Evolutionary conservation across 2,329 filamentous ascomycete species (phyloP).

Genomic region (Colletotrichum sansevieriae): DNA sequence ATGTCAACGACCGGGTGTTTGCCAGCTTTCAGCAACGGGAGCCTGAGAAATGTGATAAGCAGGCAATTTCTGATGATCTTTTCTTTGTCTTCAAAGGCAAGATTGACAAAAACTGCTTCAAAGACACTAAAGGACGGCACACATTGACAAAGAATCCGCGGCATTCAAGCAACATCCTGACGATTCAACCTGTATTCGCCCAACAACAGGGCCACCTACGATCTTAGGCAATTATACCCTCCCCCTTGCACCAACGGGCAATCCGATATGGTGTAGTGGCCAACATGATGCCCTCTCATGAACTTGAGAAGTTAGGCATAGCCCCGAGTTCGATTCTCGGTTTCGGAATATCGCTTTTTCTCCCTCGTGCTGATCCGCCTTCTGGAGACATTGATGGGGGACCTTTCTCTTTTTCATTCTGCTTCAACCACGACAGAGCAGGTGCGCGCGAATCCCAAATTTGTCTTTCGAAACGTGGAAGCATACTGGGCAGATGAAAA

Average conservation of each 20-base stretch:
- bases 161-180: neutral
- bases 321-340: conserved; percentile 35
- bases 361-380: too few relatives aligned
- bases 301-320: conserved; percentile 32
- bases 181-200: neutral
- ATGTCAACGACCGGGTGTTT: too few relatives aligned
- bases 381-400: too few relatives aligned
- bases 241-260: fast-evolving
- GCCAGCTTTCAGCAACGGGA: too few relatives aligned
- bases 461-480: too few relatives aligned
- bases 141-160: too few relatives aligned
- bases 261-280: conserved; percentile 39
- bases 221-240: neutral
- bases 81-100: too few relatives aligned
- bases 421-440: neutral
- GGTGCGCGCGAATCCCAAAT: neutral
- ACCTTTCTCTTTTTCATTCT: neutral
- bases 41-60: too few relatives aligned
- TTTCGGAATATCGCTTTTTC: conserved; percentile 25
- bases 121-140: too few relatives aligned
- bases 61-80: too few relatives aligned
- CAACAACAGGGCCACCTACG: neutral
- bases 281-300: conserved; percentile 39
- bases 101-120: too few relatives aligned
- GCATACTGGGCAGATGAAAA: too few relatives aligned